These are phyloP conservation scores for Colletotrichum liaoningense DNA, from an alignment of 2,329 filamentous ascomycete genomes.

Conservation along the genomic window DNA sequence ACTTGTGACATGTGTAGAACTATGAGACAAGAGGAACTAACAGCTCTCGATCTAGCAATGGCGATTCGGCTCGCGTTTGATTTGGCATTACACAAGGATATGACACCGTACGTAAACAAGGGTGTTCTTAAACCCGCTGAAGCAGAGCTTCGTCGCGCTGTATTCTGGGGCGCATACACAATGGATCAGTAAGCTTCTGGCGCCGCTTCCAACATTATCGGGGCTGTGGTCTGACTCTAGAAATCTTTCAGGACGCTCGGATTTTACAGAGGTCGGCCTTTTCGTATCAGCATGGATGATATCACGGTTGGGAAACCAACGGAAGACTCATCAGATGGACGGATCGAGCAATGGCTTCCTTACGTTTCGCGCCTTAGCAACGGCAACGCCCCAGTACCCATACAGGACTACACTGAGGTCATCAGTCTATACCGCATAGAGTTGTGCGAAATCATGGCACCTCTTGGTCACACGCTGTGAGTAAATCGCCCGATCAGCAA, in stretches of 20 bases:
- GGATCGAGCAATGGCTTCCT: neutral
- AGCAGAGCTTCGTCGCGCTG: conserved; percentile 41
- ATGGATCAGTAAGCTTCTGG: conserved; percentile 42
- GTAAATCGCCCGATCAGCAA: neutral
- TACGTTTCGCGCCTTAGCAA: neutral
- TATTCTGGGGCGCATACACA: conserved; percentile 46
- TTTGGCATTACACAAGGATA: conserved; percentile 41
- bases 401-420: neutral
- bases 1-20: neutral
- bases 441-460: conserved; percentile 40
- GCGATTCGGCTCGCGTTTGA: conserved; percentile 42
- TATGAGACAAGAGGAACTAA: neutral
- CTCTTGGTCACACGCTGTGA: conserved; percentile 40
- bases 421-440: neutral
- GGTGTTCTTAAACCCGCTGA: conserved; percentile 40
- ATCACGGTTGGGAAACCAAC: conserved; percentile 40
- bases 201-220: too few relatives aligned
- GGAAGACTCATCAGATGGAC: neutral
- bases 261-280: conserved; percentile 42
- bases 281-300: conserved; percentile 41
- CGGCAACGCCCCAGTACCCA: neutral
- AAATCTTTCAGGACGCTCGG: conserved; percentile 39
- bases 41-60: conserved; percentile 43
- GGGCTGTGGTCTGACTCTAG: neutral
- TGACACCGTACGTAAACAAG: conserved; percentile 40